Base-by-base conservation (phyloP, 2,329 filamentous ascomycete genomes). In the Biscogniauxia marginata region DNA sequence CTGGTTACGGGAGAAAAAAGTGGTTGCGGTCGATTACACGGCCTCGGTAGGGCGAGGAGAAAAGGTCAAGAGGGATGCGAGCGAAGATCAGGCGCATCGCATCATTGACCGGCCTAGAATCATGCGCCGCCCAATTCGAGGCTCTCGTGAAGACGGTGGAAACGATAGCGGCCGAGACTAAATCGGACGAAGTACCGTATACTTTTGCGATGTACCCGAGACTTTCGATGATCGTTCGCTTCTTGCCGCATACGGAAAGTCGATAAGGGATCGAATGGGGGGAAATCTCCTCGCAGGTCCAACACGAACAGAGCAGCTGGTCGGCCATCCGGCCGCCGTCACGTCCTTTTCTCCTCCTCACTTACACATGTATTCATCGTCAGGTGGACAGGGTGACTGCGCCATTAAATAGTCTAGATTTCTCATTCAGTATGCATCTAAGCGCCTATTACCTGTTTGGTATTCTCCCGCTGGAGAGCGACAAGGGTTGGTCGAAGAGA, bases 21-120 rank as follows among this genome's bases (percentile, higher is more conserved):
- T n/a, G n/a, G n/a, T n/a, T n/a, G n/a, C n/a, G n/a, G n/a, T n/a
- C n/a, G n/a, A n/a, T n/a, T n/a, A n/a, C n/a, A n/a, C n/a, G n/a
- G n/a, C n/a, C n/a, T n/a, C n/a, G n/a, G n/a, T n/a, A 34, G 30
- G 16, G 11, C 3, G 11, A 34, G 16, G 11, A 34, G n/a, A 34
- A 39, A 39, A 39, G 11, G 30, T 39, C 30, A 39, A 39, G n/a
- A 8, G n/a, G 30, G 30, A 39, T 39, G 30, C 22, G 23, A 25
- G 23, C 48, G 48, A 50, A 50, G 48, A 50, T 50, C 48, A 50
- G 48, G 48, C 48, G 48, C 23, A 47, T 23, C 18, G 20, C 13
- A 19, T 19, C 48, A 50, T 50, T 25, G 8, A 25, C 18, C 16
- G 48, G 48, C 48, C 48, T 50, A 50, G 48, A 50, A 50, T 50